Percentiles rank a stretch among this genome's conserved stretches.
These are phyloP conservation scores for Penicillium psychrosexuale DNA, from an alignment of 2,329 filamentous ascomycete genomes.

Conservation along the genomic window DNA sequence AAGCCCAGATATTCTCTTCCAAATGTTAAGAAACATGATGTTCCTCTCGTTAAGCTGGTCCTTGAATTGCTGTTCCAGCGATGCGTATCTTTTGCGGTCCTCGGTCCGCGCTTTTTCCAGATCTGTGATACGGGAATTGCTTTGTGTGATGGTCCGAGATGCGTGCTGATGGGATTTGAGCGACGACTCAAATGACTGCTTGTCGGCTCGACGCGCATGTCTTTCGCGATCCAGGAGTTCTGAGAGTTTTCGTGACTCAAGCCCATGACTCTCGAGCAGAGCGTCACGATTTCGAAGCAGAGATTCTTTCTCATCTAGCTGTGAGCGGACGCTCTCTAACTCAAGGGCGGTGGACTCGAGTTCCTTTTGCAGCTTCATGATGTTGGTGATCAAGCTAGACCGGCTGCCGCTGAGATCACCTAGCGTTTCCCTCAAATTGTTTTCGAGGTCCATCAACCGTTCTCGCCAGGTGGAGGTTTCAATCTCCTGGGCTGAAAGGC, in stretches of 20 bases:
- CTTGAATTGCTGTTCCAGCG: constrained; percentile 74
- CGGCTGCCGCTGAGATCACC: constrained; percentile 84
- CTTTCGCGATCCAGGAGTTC: constrained; percentile 92
- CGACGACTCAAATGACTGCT: constrained; percentile 80
- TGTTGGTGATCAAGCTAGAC: constrained; percentile 79
- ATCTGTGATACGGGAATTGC: constrained; percentile 80
- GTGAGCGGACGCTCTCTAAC: constrained; percentile 71
- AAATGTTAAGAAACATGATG: constrained; percentile 78
- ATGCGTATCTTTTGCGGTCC: constrained; percentile 72
- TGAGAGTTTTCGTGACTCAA: constrained; percentile 79
- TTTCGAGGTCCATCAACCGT: constrained; percentile 83
- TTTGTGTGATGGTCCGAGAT: constrained; percentile 77
- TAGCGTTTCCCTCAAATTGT: constrained; percentile 78
- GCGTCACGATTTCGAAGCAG: constrained; percentile 85
- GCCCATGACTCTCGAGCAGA: constrained; percentile 79
- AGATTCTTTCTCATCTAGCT: constrained; percentile 84
- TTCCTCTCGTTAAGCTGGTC: constrained; percentile 90
- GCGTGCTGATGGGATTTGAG: constrained; percentile 85
- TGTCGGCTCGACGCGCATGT: constrained; percentile 77
- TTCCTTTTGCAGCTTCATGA: constrained; percentile 82
- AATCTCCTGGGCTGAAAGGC: constrained; percentile 75
- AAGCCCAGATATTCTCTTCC: constrained; percentile 80
- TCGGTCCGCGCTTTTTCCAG: constrained; percentile 75
- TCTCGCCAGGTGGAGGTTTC: constrained; percentile 91
- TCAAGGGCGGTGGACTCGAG: constrained; percentile 80